Evolutionary conservation across 2,329 filamentous ascomycete genomes (phyloP).

Genomic region (Penicillium sumatraense): DNA sequence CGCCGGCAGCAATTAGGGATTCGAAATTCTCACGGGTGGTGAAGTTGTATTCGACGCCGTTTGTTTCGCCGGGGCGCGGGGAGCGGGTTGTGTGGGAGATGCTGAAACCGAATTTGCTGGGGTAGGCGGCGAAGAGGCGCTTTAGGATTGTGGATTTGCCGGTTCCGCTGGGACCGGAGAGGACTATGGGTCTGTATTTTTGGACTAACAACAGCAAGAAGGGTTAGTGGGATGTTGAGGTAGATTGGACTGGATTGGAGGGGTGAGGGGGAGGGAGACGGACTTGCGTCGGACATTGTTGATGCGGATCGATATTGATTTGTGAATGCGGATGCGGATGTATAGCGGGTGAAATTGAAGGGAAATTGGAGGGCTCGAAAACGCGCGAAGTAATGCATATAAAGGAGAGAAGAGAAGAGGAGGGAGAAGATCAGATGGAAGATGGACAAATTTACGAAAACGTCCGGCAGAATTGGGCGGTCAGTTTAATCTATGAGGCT

Average conservation of each 20-base stretch:
- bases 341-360: not conserved
- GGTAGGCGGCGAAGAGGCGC: constrained; percentile 46
- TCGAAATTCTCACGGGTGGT: constrained; percentile 70
- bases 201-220: no score
- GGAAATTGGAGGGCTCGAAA: constrained; percentile 5
- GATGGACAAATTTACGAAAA: constrained; percentile 9
- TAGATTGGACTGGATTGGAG: no score
- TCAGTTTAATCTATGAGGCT: no score
- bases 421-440: not conserved
- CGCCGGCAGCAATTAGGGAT: constrained; percentile 67
- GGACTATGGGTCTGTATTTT: constrained; percentile 40
- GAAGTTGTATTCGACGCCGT: constrained; percentile 84
- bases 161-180: constrained; percentile 47
- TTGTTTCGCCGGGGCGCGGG: constrained; percentile 73
- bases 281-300: constrained; percentile 34
- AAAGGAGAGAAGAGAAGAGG: not conserved
- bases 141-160: constrained; percentile 51
- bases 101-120: constrained; percentile 49
- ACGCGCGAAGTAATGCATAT: constrained; percentile 27
- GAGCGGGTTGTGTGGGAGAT: constrained; percentile 73
- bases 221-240: not conserved
- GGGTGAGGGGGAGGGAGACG: not conserved
- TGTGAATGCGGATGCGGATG: no score
- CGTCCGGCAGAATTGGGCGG: constrained; percentile 28
- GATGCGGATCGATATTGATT: constrained; percentile 6